Percentiles rank a stretch among this genome's conserved stretches.
Conservation (phyloP, 2,329 filamentous ascomycete species). For the Colletotrichum coccodes region DNA sequence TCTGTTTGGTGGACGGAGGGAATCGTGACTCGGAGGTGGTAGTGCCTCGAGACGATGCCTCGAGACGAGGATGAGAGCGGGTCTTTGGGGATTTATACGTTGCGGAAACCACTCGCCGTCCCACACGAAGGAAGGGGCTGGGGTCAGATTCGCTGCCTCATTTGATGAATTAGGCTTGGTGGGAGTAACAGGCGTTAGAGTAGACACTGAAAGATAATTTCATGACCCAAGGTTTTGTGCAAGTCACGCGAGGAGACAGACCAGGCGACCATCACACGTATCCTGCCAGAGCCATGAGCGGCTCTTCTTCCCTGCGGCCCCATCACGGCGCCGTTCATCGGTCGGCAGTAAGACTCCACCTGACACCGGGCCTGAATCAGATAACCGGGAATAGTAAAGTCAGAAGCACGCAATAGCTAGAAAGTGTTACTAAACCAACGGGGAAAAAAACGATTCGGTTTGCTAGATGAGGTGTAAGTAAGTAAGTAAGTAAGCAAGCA, state of each 20-base stretch:
- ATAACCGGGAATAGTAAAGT: background rate
- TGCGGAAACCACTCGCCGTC: background rate
- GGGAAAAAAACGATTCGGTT: background rate
- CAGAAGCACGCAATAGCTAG: background rate
- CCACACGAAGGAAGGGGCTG: background rate
- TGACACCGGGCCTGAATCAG: conserved; percentile 1
- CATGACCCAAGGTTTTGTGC: background rate
- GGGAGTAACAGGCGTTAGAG: background rate
- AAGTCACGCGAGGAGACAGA: background rate
- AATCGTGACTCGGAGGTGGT: background rate
- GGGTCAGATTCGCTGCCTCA: background rate
- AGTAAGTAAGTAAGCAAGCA: background rate
- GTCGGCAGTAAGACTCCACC: conserved; percentile 2
- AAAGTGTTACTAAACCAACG: background rate
- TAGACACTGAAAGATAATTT: background rate
- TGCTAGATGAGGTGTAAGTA: background rate
- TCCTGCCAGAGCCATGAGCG: background rate
- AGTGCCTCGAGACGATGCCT: conserved; percentile 4
- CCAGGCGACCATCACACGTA: background rate
- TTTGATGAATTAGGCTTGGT: background rate
- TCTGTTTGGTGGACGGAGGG: background rate
- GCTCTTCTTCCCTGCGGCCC: conserved; percentile 13
- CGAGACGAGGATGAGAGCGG: conserved; percentile 12
- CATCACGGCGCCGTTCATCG: conserved; percentile 12
- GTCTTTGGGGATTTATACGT: background rate